Evolutionary conservation across 257 asterid genomes (phyloP), one percentile per base, ranked within the genome.

Genomic region (Salvia miltiorrhiza): DNA sequence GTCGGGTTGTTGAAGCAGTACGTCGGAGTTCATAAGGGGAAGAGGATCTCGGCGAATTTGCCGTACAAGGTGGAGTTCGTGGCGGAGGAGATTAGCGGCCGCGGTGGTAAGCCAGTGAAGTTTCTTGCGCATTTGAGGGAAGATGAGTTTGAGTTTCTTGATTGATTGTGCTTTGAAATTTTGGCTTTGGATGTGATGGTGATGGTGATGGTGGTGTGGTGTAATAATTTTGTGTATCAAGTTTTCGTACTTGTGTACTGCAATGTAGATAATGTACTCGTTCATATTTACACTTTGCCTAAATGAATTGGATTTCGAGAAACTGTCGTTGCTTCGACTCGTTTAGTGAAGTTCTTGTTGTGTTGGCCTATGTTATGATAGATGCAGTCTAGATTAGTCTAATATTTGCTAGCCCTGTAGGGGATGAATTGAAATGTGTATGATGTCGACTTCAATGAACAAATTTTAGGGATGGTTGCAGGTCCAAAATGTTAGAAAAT

Each of bases 81-180:
- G 50, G 81, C 39, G 28, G 93, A 90, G 0, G 83, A 75, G 41
- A 24, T 84, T 49, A 54, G 58, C 55, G 98, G 98, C 35, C 83
- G 90, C 19, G 79, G 57, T 49, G 91, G 90, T 16, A 85, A 85
- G 65, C 92, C 95, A 16, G 79, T 83, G 69, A 93, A 88, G 72
- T 88, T 93, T 76, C 23, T 47, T 68, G 87, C 92, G 1, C 98
- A 93, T 78, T 80, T 90, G 59, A 93, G 78, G 84, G 97, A 93
- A 72, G 97, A 90, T 75, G 98, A 93, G 87, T 93, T 93, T 78
- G 98, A 90, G 83, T 82, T 85, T 81, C 81, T 90, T 82, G 97
- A 86, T 71, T 91, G 86, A 88, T 77, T 61, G 41, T 26, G 55
- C 65, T 62, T 3, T 39, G 35, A 47, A 55, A 10, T 64, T 47